phyloP scores from a whole-genome alignment of 768 basidiomycete species.

The Lentinus brumalis region DNA sequence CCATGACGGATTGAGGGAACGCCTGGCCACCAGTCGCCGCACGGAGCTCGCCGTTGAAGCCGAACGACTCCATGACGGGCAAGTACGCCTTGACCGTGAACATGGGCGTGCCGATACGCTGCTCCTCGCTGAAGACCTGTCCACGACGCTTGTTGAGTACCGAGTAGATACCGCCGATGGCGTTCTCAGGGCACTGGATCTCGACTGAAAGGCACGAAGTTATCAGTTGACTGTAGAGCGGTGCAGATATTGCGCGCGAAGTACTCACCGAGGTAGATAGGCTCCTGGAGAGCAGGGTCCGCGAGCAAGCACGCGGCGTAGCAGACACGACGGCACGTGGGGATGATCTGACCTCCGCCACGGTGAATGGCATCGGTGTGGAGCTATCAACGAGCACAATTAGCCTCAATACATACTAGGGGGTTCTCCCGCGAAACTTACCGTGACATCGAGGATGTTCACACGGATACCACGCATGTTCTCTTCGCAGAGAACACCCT shows the following conservation, averaged over 20 bases:
- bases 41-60: constrained; percentile 96
- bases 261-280: constrained; percentile 82
- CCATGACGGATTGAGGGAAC: constrained; percentile 95
- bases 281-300: constrained; percentile 90
- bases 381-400: constrained; percentile 49
- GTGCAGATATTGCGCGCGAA: background rate
- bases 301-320: constrained; percentile 96
- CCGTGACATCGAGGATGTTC: constrained; percentile 95
- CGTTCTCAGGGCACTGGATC: constrained; percentile 96
- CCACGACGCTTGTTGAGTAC: constrained; percentile 96
- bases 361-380: constrained; percentile 99
- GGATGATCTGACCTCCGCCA: constrained; percentile 98
- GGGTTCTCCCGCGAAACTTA: constrained; percentile 39
- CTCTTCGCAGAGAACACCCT: constrained; percentile 95
- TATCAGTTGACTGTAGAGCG: constrained; percentile 16
- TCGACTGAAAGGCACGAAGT: constrained; percentile 59
- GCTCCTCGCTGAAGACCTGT: constrained; percentile 97
- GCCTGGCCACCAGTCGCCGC: constrained; percentile 94
- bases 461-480: constrained; percentile 98
- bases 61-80: constrained; percentile 90
- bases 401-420: constrained; percentile 1
- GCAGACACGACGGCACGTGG: constrained; percentile 92
- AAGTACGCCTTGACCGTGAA: constrained; percentile 98
- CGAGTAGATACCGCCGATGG: constrained; percentile 96
- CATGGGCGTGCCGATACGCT: constrained; percentile 97